These are phyloP conservation scores for Nannizziopsis barbatae DNA, from an alignment of 2,329 filamentous ascomycete species.

Conservation along the genomic window DNA sequence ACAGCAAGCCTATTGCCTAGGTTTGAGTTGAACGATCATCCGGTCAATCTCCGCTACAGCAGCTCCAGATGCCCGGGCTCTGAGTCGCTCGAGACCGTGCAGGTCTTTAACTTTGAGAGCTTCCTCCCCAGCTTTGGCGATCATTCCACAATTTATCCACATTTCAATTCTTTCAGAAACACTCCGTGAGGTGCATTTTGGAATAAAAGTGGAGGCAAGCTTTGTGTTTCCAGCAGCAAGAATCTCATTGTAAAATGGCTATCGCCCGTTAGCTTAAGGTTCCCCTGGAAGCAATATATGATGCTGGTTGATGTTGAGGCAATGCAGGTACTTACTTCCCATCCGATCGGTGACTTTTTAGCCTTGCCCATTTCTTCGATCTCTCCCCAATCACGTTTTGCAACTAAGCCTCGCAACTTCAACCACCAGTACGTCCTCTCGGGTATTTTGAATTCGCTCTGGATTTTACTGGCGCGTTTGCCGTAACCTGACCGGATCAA, in stretches of 20 bases:
- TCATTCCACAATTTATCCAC: slow-evolving; percentile 93
- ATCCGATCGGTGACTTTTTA: slow-evolving; percentile 84
- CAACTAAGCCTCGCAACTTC: slow-evolving; percentile 75
- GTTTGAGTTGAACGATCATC: slow-evolving; percentile 49
- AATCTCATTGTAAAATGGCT: slow-evolving; percentile 87
- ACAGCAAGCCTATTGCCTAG: slow-evolving; percentile 29
- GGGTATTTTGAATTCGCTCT: slow-evolving; percentile 82
- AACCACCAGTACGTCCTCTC: slow-evolving; percentile 86
- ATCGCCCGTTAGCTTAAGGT: slow-evolving; percentile 14
- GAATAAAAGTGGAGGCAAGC: slow-evolving; percentile 69
- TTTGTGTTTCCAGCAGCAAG: slow-evolving; percentile 82
- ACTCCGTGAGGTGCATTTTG: slow-evolving; percentile 67
- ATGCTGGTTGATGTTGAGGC: background rate
- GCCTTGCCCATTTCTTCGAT: slow-evolving; percentile 68
- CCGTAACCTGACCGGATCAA: slow-evolving; percentile 71
- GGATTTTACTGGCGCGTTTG: slow-evolving; percentile 75
- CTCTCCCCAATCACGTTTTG: slow-evolving; percentile 82
- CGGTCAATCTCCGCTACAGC: slow-evolving; percentile 72
- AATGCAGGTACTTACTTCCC: slow-evolving; percentile 57
- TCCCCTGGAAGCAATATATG: background rate
- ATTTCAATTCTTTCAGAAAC: slow-evolving; percentile 66
- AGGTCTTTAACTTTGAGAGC: slow-evolving; percentile 71
- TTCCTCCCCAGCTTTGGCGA: slow-evolving; percentile 81
- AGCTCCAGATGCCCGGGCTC: slow-evolving; percentile 59
- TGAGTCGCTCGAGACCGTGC: slow-evolving; percentile 60